These are phyloP conservation scores for Flaveria robusta DNA, from an alignment of 129 eudicot genomes.

Conservation along the genomic window DNA sequence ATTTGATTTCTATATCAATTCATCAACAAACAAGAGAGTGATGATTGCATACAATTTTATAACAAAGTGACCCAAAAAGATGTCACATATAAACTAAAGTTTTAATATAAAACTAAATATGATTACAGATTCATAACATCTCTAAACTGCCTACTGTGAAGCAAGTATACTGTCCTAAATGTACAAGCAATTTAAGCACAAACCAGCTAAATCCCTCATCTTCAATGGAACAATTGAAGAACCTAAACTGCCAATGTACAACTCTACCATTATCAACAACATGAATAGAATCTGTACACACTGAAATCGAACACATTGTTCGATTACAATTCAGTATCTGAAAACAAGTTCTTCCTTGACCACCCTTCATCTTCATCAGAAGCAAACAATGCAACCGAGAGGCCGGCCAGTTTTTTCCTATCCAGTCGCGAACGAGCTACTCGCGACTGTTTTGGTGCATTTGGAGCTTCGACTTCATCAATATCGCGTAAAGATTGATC, in stretches of 20 bases:
- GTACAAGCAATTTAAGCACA: constrained; percentile 36
- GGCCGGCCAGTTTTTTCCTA: constrained; percentile 51
- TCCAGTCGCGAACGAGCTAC: constrained; percentile 52
- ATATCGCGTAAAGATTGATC: constrained; percentile 38
- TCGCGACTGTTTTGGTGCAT: constrained; percentile 69
- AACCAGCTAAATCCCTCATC: constrained; percentile 25
- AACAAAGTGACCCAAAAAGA: not conserved
- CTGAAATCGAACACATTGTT: constrained; percentile 7
- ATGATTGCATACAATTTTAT: not conserved
- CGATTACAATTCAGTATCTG: constrained; percentile 1
- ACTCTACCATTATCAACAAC: constrained; percentile 28
- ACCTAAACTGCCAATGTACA: constrained; percentile 38
- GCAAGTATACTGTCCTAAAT: constrained; percentile 28
- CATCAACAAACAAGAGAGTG: not conserved
- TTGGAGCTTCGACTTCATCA: constrained; percentile 64
- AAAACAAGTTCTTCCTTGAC: constrained; percentile 44
- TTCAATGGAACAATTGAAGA: constrained; percentile 49
- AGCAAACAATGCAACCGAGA: constrained; percentile 73
- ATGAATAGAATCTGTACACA: constrained; percentile 23
- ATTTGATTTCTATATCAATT: not conserved
- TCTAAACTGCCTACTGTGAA: not conserved
- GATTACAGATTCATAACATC: constrained; percentile 8
- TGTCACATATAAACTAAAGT: constrained; percentile 16
- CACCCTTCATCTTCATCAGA: constrained; percentile 37
- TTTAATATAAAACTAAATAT: not conserved